Evolutionary conservation across 345 rosid genomes (phyloP).

Genomic region (Geranium rotundifolium): DNA sequence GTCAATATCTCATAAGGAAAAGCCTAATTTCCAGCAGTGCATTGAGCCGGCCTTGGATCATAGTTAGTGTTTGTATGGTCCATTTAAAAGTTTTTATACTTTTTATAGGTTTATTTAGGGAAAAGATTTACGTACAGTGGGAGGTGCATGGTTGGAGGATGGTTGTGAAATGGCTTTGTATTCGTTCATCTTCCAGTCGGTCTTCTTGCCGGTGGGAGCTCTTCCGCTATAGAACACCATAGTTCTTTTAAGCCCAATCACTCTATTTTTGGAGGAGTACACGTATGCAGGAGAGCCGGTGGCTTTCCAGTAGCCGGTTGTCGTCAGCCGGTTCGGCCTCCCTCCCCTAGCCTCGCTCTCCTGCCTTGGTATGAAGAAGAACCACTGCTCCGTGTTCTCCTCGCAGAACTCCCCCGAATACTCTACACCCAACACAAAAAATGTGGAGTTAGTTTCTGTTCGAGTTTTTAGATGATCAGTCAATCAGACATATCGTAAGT

Average conservation of each 20-base stretch:
- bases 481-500: no score
- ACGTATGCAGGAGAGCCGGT: constrained; percentile 30
- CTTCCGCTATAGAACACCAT: constrained; percentile 42
- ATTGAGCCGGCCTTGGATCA: no score
- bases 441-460: no score
- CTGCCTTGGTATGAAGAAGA: constrained; percentile 35
- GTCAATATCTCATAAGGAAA: no score
- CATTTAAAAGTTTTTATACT: no score
- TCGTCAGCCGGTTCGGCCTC: constrained; percentile 29
- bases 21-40: no score
- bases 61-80: no score
- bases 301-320: constrained; percentile 36
- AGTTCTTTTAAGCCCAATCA: constrained; percentile 29
- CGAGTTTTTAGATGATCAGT: no score
- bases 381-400: constrained; percentile 37
- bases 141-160: background rate
- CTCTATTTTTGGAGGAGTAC: constrained; percentile 18
- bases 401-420: constrained; percentile 19
- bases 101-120: no score
- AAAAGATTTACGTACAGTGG: no score
- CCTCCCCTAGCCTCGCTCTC: constrained; percentile 34
- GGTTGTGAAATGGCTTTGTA: constrained; percentile 17
- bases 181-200: constrained; percentile 45
- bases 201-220: constrained; percentile 33
- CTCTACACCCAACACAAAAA: constrained; percentile 7